Evolutionary conservation across 257 asterid genomes (phyloP).

Genomic region (Petunia axillaris): DNA sequence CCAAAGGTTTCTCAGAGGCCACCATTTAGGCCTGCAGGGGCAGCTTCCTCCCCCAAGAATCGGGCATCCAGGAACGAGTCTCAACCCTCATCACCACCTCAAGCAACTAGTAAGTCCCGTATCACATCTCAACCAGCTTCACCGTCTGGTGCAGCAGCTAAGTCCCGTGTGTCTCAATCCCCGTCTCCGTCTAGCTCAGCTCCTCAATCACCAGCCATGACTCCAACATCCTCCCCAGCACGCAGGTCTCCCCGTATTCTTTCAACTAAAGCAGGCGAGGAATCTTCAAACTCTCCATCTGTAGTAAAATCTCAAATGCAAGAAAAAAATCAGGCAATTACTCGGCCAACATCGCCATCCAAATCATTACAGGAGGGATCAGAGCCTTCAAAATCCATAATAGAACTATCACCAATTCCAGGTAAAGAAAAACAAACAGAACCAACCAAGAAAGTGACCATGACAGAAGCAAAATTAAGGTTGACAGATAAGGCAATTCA

Average conservation of each 20-base stretch:
- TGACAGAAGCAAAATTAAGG: constrained; percentile 31
- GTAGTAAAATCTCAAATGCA: constrained; percentile 19
- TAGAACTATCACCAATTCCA: constrained; percentile 35
- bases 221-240: constrained; percentile 42
- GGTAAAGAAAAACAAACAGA: constrained; percentile 22
- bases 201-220: constrained; percentile 38
- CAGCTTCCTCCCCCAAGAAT: constrained; percentile 29
- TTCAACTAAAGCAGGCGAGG: constrained; percentile 34
- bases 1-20: constrained; percentile 31
- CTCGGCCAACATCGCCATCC: constrained; percentile 39
- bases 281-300: constrained; percentile 37
- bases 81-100: constrained; percentile 6
- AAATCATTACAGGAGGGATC: constrained; percentile 37
- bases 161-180: constrained; percentile 37
- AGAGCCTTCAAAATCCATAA: constrained; percentile 28
- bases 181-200: constrained; percentile 43
- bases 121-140: constrained; percentile 11
- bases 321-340: constrained; percentile 22
- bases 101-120: constrained; percentile 14
- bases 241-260: constrained; percentile 30
- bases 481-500: constrained; percentile 25
- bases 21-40: constrained; percentile 37
- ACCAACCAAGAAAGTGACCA: constrained; percentile 30
- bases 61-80: constrained; percentile 32
- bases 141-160: neutral